A percentile compares a stretch with the other conserved stretches of the same genome.
phyloP scores from a whole-genome alignment of 495 filamentous ascomycete species.

The Elasticomyces elasticus region DNA sequence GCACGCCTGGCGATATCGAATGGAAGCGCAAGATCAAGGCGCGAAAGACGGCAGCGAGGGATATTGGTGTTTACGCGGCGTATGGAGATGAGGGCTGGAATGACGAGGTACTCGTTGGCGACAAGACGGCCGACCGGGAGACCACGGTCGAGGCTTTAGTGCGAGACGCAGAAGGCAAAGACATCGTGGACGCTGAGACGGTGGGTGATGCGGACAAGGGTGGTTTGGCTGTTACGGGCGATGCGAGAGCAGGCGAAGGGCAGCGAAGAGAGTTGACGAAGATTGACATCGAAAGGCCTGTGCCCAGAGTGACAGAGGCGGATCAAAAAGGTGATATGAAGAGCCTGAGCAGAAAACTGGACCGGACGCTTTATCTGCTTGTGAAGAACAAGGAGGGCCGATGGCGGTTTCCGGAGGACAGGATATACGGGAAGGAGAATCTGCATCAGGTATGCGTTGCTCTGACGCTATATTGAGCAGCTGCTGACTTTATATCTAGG shows the following conservation, averaged over 20 bases:
- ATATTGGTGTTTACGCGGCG: conserved; percentile 78
- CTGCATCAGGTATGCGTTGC: conserved; percentile 61
- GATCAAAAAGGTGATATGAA: conserved; percentile 62
- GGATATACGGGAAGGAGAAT: conserved; percentile 57
- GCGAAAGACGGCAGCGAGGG: conserved; percentile 63
- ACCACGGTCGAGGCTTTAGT: conserved; percentile 57
- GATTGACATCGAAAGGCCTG: conserved; percentile 60
- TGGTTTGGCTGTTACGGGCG: conserved; percentile 40
- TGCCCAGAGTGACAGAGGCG: conserved; percentile 64
- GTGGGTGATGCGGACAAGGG: conserved; percentile 19
- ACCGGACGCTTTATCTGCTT: conserved; percentile 74
- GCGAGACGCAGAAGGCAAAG: conserved; percentile 62
- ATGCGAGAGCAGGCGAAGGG: conserved; percentile 43
- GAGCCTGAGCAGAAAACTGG: conserved; percentile 67
- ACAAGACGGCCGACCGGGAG: conserved; percentile 48
- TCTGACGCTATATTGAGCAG: not conserved
- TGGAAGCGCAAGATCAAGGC: conserved; percentile 80
- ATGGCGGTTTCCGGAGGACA: conserved; percentile 72
- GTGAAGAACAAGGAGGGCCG: conserved; percentile 56
- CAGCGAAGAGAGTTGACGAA: conserved; percentile 44
- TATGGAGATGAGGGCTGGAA: conserved; percentile 76
- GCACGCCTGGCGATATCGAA: conserved; percentile 71
- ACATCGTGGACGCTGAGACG: conserved; percentile 4
- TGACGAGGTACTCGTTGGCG: conserved; percentile 77
- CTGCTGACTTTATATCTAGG: conserved; percentile 40